Conservation (phyloP, 176 grass and related monocot genomes). For the Eremochloa ophiuroides region DNA sequence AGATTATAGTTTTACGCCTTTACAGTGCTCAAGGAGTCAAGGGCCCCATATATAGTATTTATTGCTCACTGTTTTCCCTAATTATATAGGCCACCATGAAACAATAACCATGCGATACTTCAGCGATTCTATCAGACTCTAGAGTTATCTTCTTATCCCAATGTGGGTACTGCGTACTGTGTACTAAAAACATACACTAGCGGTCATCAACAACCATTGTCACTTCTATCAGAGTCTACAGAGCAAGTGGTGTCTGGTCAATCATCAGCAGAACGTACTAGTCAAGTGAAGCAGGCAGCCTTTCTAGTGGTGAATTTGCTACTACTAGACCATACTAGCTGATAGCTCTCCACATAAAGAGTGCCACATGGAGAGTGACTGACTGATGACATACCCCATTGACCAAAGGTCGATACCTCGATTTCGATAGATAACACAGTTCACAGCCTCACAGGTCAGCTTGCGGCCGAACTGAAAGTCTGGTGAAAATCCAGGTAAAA, state of each 20-base stretch:
- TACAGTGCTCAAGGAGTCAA: neutral
- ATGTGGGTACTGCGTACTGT: neutral
- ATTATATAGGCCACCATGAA: too few species aligned
- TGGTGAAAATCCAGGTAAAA: constrained; percentile 26
- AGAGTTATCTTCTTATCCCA: neutral
- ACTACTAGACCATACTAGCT: neutral
- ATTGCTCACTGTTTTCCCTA: neutral
- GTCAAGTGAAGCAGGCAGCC: constrained; percentile 1
- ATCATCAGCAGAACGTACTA: neutral
- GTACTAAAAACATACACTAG: neutral
- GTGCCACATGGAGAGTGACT: constrained; percentile 1
- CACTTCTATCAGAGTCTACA: neutral
- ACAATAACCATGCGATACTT: neutral
- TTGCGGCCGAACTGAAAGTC: constrained; percentile 6
- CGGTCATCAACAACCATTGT: constrained; percentile 1
- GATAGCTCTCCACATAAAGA: constrained; percentile 2
- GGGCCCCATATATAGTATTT: neutral
- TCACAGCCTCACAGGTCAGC: constrained; percentile 14
- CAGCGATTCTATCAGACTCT: neutral
- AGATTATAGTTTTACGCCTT: neutral
- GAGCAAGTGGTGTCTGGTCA: neutral
- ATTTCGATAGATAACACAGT: neutral
- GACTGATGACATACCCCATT: constrained; percentile 12
- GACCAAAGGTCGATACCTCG: constrained; percentile 17
- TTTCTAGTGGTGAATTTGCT: neutral